These are phyloP conservation scores for Phanerochaete carnosa DNA, from an alignment of 768 basidiomycete species.

Conservation along the genomic window DNA sequence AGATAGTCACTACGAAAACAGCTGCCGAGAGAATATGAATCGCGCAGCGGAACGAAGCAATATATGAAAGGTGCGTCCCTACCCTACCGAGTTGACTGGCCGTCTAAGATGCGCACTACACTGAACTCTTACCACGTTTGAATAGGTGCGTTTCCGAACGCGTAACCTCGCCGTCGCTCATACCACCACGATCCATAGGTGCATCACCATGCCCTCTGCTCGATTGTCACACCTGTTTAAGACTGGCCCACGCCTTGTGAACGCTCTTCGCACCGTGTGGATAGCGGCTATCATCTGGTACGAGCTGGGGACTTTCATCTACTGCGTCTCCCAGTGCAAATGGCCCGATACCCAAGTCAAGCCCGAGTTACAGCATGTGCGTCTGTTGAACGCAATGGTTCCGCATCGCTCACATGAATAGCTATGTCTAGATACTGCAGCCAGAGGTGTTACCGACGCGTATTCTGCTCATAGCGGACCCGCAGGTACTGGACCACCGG, in stretches of 20 bases:
- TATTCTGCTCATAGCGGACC: constrained; percentile 83
- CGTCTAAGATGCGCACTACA: no score
- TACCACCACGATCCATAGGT: background rate
- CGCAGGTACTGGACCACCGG: constrained; percentile 75
- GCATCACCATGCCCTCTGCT: constrained; percentile 1
- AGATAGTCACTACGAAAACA: no score
- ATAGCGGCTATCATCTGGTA: constrained; percentile 62
- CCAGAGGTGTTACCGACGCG: constrained; percentile 34
- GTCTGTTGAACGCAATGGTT: background rate
- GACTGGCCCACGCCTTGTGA: constrained; percentile 30
- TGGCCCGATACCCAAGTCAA: constrained; percentile 56
- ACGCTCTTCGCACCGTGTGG: constrained; percentile 57
- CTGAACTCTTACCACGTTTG: no score
- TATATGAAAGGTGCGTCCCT: no score
- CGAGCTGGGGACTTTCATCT: constrained; percentile 59
- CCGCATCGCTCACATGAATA: background rate
- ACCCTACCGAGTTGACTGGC: no score
- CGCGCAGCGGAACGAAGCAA: no score
- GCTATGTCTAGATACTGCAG: background rate
- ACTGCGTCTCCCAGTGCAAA: constrained; percentile 42
- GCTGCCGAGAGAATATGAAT: no score
- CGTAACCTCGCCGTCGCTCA: background rate
- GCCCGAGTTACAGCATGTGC: constrained; percentile 7
- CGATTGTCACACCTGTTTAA: background rate
- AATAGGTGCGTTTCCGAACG: background rate